Base-by-base conservation (phyloP, 129 eudicot genomes). In the Solidago caesia region DNA sequence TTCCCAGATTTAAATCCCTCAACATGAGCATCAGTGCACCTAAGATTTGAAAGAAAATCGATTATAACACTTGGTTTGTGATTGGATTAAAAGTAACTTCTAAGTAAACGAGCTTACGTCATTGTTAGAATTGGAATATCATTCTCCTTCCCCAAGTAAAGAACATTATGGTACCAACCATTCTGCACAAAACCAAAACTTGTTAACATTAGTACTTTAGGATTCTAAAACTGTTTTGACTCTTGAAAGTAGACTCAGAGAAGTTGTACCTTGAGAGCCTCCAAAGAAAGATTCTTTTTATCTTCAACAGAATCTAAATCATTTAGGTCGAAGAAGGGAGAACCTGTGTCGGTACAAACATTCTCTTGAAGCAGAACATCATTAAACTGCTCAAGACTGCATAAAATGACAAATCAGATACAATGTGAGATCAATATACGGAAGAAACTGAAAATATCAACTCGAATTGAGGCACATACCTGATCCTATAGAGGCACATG, bases 361-460 rank as follows among this genome's bases (percentile, higher is more conserved):
- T 89, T 95, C 82, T 95, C 97, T 77, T 95, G 97, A 75, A 82
- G 85, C 82, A 89, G 82, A 79, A 95, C 97, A 80, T 95, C 99
- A 64, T 95, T 95, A 71, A 95, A 95, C 85, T 95, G 99, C 85
- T 95, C 99, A 56, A 95, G 92, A 81, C 99, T 95, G 91, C 68
- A 81, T 72, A 63, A 52, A 68, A 46, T 33, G 56, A 55, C 71
- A 75, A 39, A 72, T 46, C 45, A 75, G 72, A 78, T 44, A 16
- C 39, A 47, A 26, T 15, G 69, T n/a, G 39, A 46, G 77, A 56
- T 48, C 57, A 42, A 59, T 14, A n/a, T n/a, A 79, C 0, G 0
- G 15, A 29, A 48, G 41, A 42, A 7, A 67, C 14, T 7, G 8
- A 66, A 53, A 64, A 47, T 25, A 43, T 33, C 21, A n/a, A 56